Conservation (phyloP, 257 asterid species). For the Jasminum sambac region DNA sequence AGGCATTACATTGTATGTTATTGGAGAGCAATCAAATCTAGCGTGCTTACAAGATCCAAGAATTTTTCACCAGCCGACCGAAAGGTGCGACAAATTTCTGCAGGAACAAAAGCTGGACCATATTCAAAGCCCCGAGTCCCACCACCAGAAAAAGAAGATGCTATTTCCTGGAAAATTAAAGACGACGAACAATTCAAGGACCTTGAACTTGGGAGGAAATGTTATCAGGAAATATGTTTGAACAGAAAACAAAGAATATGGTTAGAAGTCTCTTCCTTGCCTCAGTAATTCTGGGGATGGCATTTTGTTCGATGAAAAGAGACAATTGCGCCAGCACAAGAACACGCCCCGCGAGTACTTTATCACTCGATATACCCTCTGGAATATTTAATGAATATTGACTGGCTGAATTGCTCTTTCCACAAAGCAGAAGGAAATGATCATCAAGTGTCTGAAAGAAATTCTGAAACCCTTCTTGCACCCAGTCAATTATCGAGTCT, state of each 20-base stretch:
- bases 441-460: constrained; percentile 71
- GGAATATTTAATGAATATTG: constrained; percentile 45
- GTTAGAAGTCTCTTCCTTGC: constrained; percentile 36
- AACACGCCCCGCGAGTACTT: constrained; percentile 80
- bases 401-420: constrained; percentile 56
- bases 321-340: constrained; percentile 79
- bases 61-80: constrained; percentile 76
- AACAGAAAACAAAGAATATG: constrained; percentile 1
- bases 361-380: constrained; percentile 57
- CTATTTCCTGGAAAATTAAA: constrained; percentile 71
- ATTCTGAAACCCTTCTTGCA: constrained; percentile 92
- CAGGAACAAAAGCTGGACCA: constrained; percentile 79
- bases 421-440: constrained; percentile 69
- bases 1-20: not conserved
- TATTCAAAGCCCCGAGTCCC: constrained; percentile 53
- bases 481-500: constrained; percentile 67
- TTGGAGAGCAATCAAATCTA: constrained; percentile 21
- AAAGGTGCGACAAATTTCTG: constrained; percentile 77
- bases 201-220: not conserved
- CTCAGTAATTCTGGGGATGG: constrained; percentile 83
- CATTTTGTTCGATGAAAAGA: constrained; percentile 72
- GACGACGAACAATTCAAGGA: constrained; percentile 17
- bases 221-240: not conserved
- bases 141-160: constrained; percentile 76
- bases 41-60: constrained; percentile 73